A percentile compares a stretch with the other conserved stretches of the same genome.
These are phyloP conservation scores for Gossypium arboreum DNA, from an alignment of 345 rosid species.

Conservation along the genomic window DNA sequence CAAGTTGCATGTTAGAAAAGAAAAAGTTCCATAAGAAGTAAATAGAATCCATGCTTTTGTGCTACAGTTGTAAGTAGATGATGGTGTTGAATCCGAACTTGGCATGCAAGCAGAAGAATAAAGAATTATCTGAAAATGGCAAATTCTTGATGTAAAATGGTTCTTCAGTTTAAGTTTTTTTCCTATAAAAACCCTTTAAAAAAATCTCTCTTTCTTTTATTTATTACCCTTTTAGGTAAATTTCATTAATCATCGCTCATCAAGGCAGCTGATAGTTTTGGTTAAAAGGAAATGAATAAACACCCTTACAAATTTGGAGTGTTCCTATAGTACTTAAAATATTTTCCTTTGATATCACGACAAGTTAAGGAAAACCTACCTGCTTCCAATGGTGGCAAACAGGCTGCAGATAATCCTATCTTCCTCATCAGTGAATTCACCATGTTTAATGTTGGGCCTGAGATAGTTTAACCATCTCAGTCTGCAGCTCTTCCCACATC, in stretches of 20 bases:
- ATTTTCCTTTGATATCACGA: not conserved
- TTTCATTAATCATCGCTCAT: conserved; percentile 9
- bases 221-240: conserved; percentile 17
- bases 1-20: conserved; percentile 20
- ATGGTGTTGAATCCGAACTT: conserved; percentile 31
- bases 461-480: conserved; percentile 93
- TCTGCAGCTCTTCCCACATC: conserved; percentile 97
- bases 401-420: conserved; percentile 71
- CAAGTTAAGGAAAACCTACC: conserved; percentile 32
- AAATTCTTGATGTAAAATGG: conserved; percentile 22
- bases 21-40: conserved; percentile 17
- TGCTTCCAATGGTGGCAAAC: conserved; percentile 89
- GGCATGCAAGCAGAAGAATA: conserved; percentile 33
- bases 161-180: not conserved
- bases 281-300: not conserved
- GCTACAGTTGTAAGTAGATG: conserved; percentile 19
- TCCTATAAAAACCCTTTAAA: too few species aligned
- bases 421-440: conserved; percentile 77
- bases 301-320: too few species aligned
- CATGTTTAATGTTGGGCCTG: conserved; percentile 93
- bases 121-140: conserved; percentile 20
- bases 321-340: too few species aligned
- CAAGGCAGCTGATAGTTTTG: not conserved
- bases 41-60: not conserved
- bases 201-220: not conserved